These are phyloP conservation scores for Trichoderma simmonsii DNA, from an alignment of 2,329 filamentous ascomycete species.

Conservation along the genomic window DNA sequence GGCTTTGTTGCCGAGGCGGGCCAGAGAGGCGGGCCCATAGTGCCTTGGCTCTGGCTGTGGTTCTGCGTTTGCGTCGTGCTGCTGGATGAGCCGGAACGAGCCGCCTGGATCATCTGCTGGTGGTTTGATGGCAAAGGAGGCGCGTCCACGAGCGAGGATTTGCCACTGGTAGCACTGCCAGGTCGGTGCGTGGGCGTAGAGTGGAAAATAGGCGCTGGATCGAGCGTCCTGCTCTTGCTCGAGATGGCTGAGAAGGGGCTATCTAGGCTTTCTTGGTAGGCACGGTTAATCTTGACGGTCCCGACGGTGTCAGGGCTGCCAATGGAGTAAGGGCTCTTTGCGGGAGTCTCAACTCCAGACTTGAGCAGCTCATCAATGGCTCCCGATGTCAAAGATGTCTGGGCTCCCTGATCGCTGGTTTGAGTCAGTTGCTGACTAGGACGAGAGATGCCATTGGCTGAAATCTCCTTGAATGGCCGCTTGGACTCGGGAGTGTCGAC, in stretches of 20 bases:
- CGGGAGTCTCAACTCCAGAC: slow-evolving; percentile 32
- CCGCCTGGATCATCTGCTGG: slow-evolving; percentile 78
- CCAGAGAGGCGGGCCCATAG: slow-evolving; percentile 81
- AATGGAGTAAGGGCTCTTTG: slow-evolving; percentile 38
- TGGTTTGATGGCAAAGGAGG: slow-evolving; percentile 82
- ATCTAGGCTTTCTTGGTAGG: slow-evolving; percentile 44
- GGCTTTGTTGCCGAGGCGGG: slow-evolving; percentile 69
- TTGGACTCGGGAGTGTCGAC: slow-evolving; percentile 53
- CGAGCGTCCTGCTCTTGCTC: slow-evolving; percentile 36
- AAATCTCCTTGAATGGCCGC: slow-evolving; percentile 59
- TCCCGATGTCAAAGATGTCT: slow-evolving; percentile 79
- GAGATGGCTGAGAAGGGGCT: slow-evolving; percentile 40
- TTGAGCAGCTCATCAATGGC: slow-evolving; percentile 75
- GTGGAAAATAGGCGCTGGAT: slow-evolving; percentile 38
- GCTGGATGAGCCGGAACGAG: slow-evolving; percentile 56
- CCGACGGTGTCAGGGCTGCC: slow-evolving; percentile 38
- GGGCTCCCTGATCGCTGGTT: slow-evolving; percentile 69
- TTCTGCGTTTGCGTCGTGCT: slow-evolving; percentile 26
- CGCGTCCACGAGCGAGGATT: slow-evolving; percentile 39
- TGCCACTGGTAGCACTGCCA: slow-evolving; percentile 68
- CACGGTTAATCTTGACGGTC: slow-evolving; percentile 44
- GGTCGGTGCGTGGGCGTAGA: slow-evolving; percentile 52
- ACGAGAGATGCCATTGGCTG: slow-evolving; percentile 51
- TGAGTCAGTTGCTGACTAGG: slow-evolving; percentile 35
- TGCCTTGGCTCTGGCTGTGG: slow-evolving; percentile 25